phyloP scores from a whole-genome alignment of 495 filamentous ascomycete species.

The Neurospora sp. region DNA sequence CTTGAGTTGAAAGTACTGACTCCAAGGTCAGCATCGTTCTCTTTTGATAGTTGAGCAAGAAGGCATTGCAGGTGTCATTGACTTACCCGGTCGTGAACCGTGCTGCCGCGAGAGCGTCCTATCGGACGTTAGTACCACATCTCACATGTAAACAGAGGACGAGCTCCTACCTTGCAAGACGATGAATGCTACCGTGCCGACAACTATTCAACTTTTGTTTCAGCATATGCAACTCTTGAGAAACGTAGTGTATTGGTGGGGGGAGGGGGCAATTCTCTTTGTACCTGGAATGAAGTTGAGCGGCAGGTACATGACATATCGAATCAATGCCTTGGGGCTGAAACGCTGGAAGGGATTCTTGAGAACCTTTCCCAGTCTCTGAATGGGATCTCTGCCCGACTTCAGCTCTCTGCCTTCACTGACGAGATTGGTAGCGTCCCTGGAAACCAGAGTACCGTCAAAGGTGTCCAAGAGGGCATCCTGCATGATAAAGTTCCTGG shows the following conservation, averaged over 20 bases:
- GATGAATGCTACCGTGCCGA: slow-evolving; percentile 76
- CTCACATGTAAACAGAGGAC: not conserved
- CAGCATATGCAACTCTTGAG: not conserved
- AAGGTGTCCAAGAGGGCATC: slow-evolving; percentile 85
- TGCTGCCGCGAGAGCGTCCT: slow-evolving; percentile 30
- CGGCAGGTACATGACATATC: slow-evolving; percentile 74
- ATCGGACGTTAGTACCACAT: slow-evolving; percentile 7
- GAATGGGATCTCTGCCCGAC: slow-evolving; percentile 47
- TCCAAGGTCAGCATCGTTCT: slow-evolving; percentile 2
- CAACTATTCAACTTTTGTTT: slow-evolving; percentile 32
- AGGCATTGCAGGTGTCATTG: not conserved
- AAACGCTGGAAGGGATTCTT: slow-evolving; percentile 61
- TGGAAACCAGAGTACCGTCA: slow-evolving; percentile 63
- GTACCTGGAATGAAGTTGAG: slow-evolving; percentile 76
- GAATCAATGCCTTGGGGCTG: slow-evolving; percentile 52
- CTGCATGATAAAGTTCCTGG: slow-evolving; percentile 65
- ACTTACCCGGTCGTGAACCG: slow-evolving; percentile 23
- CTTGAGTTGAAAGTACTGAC: slow-evolving; percentile 81
- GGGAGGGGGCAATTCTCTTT: not conserved
- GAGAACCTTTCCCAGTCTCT: slow-evolving; percentile 61
- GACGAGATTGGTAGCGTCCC: slow-evolving; percentile 49
- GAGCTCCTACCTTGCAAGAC: slow-evolving; percentile 53
- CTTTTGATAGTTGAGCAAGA: not conserved
- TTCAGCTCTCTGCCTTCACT: slow-evolving; percentile 64
- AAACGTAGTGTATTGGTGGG: not conserved